Base-by-base conservation (phyloP, 352 stramenopile species). In the Stramenopiles sp. region DNA sequence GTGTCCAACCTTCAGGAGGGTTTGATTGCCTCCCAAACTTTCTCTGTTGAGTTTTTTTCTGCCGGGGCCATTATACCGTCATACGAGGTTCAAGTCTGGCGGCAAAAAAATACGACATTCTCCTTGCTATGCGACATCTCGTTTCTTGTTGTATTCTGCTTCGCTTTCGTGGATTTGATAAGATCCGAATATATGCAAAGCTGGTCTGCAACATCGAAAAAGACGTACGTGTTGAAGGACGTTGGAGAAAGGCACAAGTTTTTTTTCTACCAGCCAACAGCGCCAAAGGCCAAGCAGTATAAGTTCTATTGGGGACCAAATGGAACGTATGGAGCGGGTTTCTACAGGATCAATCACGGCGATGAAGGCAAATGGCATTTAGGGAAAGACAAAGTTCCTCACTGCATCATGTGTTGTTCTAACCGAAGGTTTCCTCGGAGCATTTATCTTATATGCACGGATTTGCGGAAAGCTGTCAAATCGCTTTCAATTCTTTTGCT, bases 171-270 rank as follows among this genome's bases (percentile, higher is more conserved):
- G 55, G 55, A 71, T 71, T 71, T 71, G 55, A 71, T 71, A 71
- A 71, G 27, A 71, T 71, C 55, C 55, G 55, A 71, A 71, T 71
- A 71, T 27, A 71, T 71, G 55, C 55, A 71, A 71, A 71, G 55
- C 55, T 71, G 55, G 55, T 71, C 55, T 27, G 55, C 55, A 71
- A 71, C 55, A 27, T 22, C 55, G 55, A 71, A 71, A 71, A 71
- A 71, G 55, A 71, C 55, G 55, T 71, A 71, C 55, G 55, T 71
- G 55, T 71, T 71, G 55, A 71, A 71, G 55, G 55, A 71, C 55
- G 55, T 71, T 27, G 55, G 55, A 27, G 55, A 71, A 71, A 22
- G 55, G 55, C 55, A 27, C 27, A 27, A 71, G 55, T 71, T 71
- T 27, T 71, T 71, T 71, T 71, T 71, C 55, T 71, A 71, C 55